Evolutionary conservation across 176 grass and related monocot species (phyloP), one percentile per base, ranked within the genome.

Genomic region (Aegilops umbellulata): DNA sequence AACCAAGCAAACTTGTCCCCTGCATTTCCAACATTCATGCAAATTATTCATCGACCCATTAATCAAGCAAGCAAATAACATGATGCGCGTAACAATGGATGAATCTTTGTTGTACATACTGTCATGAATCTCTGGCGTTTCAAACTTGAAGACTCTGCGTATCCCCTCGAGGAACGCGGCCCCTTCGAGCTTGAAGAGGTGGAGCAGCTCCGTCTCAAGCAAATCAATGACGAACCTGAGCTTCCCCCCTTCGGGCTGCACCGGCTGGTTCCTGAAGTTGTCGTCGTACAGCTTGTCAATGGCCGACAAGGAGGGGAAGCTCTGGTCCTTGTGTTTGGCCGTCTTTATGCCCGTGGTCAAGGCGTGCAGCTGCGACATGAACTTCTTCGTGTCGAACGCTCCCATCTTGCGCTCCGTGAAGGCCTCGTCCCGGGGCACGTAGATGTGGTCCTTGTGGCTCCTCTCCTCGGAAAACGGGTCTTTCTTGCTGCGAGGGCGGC

Each of bases 1-100:
- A 91, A 65, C 94, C 94, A 97, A 12, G 88, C 51, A 66, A 94
- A 89, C 89, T 78, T 94, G 80, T 97, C 89, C 46, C 74, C 94
- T 97, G 80, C 69, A 91, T 65, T 57, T 22, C 7, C 53, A 57
- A 8, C 5, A 79, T 24, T 3, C 47, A 51, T 58, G 57, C 36
- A 3, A 42, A 42, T 51, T 42, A 49, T 67, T 61, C 2, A 22
- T 22, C 16, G 49, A 51, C 7, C 53, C 53, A 3, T 57, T 22
- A 22, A 4, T 3, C 11, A 44, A 44, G 41, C 41, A 44, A 57
- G 19, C 53, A 57, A 57, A 29, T 29, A 29, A 0, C 17, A 8
- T 8, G 7, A 17, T 0, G n/a, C 4, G 6, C 36, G 39, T 2
- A 6, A 3, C 51, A 20, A 57, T 22, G 19, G 3, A 57, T 3